Conservation (phyloP, 169 alveolate species). For the Eimeria brunetti region DNA sequence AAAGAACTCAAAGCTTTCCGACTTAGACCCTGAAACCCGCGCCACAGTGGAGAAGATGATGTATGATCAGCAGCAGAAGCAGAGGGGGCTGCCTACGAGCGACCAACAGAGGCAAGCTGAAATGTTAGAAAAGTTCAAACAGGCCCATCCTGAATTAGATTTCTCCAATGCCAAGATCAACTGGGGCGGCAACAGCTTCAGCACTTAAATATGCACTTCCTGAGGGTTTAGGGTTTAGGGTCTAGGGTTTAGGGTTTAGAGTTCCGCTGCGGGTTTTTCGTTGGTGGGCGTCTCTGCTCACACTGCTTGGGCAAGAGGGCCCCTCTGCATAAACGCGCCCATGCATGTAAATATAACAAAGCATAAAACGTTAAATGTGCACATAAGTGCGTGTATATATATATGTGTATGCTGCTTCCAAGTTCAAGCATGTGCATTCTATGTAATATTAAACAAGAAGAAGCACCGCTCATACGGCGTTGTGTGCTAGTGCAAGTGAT, state of each 20-base stretch:
- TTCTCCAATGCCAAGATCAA: conserved; percentile 96
- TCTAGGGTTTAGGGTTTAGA: not conserved
- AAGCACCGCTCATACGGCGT: not conserved
- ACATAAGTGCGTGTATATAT: too few relatives aligned
- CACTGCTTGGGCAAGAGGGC: not conserved
- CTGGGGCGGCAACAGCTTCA: conserved; percentile 84
- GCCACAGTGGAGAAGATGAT: conserved; percentile 98
- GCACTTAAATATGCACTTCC: not conserved
- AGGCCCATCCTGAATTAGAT: conserved; percentile 99
- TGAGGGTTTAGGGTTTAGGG: not conserved
- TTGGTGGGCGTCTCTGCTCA: not conserved
- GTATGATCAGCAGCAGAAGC: conserved; percentile 96
- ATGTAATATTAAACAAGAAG: not conserved
- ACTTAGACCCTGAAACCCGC: conserved; percentile 98
- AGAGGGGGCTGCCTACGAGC: conserved; percentile 95
- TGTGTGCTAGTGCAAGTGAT: not conserved
- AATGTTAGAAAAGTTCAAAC: conserved; percentile 95
- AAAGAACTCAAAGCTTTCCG: conserved; percentile 95
- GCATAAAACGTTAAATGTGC: too few relatives aligned
- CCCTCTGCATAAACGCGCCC: not conserved
- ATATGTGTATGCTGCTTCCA: not conserved
- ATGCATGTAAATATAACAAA: not conserved
- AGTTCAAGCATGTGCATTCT: too few relatives aligned
- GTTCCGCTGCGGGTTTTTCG: not conserved
- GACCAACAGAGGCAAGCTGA: conserved; percentile 96